Evolutionary conservation across 768 basidiomycete genomes (phyloP).

Genomic region (Rhizopogon sp.): DNA sequence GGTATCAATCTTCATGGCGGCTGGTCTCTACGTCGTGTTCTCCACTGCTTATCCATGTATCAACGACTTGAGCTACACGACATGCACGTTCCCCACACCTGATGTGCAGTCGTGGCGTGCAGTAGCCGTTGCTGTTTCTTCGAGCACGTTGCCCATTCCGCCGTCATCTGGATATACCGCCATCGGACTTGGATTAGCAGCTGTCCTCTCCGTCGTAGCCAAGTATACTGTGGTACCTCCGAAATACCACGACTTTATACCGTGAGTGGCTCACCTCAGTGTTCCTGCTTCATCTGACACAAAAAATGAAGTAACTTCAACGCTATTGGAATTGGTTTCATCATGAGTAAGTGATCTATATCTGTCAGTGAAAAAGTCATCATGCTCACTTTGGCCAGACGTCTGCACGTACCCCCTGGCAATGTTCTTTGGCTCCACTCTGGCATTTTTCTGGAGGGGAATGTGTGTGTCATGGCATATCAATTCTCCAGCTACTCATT

Average conservation of each 20-base stretch:
- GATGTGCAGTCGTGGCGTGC: conserved; percentile 6
- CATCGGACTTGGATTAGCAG: conserved; percentile 44
- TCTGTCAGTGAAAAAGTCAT: not conserved
- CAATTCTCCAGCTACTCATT: not conserved
- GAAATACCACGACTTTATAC: conserved; percentile 16
- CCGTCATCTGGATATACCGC: conserved; percentile 53
- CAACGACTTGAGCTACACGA: conserved; percentile 8
- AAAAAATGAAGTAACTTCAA: conserved; percentile 17
- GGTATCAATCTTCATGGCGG: conserved; percentile 51
- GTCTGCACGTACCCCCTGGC: conserved; percentile 8
- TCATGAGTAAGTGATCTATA: not conserved
- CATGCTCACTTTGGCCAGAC: not conserved
- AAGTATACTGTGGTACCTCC: conserved; percentile 27
- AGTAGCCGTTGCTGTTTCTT: conserved; percentile 15
- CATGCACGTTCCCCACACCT: conserved; percentile 1
- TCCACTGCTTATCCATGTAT: conserved; percentile 57
- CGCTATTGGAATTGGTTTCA: conserved; percentile 21
- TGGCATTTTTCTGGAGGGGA: conserved; percentile 9
- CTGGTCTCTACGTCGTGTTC: conserved; percentile 56
- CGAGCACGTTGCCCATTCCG: conserved; percentile 35
- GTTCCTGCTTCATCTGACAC: not conserved
- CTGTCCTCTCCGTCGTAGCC: conserved; percentile 38
- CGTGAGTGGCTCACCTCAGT: conserved; percentile 6
- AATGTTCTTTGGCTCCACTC: conserved; percentile 8
- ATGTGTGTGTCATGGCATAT: not conserved